Conservation (phyloP, 148 eudicot species). For the Persicaria maculosa region DNA sequence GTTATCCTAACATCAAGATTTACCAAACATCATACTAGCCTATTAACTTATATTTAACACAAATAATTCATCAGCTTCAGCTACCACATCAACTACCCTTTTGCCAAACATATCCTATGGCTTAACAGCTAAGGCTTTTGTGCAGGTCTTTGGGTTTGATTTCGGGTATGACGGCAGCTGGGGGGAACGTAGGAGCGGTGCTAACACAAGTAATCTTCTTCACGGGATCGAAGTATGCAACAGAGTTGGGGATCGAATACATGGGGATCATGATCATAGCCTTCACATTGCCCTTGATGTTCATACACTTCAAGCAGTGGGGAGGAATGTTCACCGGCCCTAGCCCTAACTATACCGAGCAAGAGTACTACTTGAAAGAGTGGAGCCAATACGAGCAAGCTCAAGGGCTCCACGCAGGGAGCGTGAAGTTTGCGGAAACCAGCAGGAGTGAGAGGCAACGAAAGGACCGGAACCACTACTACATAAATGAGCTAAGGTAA, state of each 20-base stretch:
- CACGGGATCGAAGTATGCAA: conserved; percentile 17
- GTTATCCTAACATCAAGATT: too few species aligned
- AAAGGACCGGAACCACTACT: too few species aligned
- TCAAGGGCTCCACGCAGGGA: background rate
- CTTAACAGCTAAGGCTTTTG: background rate
- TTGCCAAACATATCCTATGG: too few species aligned
- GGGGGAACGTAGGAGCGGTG: conserved; percentile 28
- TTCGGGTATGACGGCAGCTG: conserved; percentile 35
- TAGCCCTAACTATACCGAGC: conserved; percentile 12
- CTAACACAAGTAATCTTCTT: conserved; percentile 29
- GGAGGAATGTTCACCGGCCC: conserved; percentile 30
- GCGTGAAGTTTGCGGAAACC: conserved; percentile 8
- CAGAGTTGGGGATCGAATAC: conserved; percentile 20
- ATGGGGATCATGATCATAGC: conserved; percentile 35
- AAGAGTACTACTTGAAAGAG: conserved; percentile 28
- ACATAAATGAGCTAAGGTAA: too few species aligned
- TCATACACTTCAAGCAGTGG: conserved; percentile 33
- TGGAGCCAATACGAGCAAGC: conserved; percentile 16
- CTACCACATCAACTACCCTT: too few species aligned
- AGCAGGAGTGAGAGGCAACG: conserved; percentile 4
- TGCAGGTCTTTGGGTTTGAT: conserved; percentile 24
- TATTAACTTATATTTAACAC: too few species aligned
- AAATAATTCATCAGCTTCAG: too few species aligned
- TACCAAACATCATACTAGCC: too few species aligned
- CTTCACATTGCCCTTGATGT: conserved; percentile 24